A percentile compares a stretch with the other conserved stretches of the same genome.
These are phyloP conservation scores for Aspergillus sclerotialis DNA, from an alignment of 2,329 filamentous ascomycete genomes.

Conservation along the genomic window DNA sequence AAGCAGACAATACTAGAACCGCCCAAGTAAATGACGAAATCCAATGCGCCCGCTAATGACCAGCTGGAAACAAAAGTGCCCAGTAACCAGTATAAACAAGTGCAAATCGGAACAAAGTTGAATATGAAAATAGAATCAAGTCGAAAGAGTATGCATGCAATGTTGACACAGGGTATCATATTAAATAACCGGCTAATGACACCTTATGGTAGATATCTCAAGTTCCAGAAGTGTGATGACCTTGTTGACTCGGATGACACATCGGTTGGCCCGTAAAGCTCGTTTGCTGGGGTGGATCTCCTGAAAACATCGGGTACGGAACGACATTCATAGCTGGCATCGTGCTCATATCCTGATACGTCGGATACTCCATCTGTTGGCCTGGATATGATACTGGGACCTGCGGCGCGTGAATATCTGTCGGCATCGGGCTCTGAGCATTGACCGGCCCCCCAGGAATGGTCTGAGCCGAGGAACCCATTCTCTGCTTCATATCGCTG, in stretches of 20 bases:
- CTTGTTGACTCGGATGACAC: slow-evolving; percentile 21
- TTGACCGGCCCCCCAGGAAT: slow-evolving; percentile 14
- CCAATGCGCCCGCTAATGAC: slow-evolving; percentile 33
- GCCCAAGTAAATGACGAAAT: slow-evolving; percentile 17
- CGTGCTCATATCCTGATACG: slow-evolving; percentile 23
- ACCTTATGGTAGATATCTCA: slow-evolving; percentile 2
- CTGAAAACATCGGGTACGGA: slow-evolving; percentile 26
- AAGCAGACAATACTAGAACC: slow-evolving; percentile 15
- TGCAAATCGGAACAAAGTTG: slow-evolving; percentile 3
- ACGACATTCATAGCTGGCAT: slow-evolving; percentile 24
- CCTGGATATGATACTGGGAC: slow-evolving; percentile 24
- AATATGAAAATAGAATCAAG: slow-evolving; percentile 3
- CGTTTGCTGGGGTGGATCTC: slow-evolving; percentile 20
- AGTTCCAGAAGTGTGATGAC: slow-evolving; percentile 18
- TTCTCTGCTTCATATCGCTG: slow-evolving; percentile 28
- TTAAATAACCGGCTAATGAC: neutral
- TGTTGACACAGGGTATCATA: slow-evolving; percentile 8
- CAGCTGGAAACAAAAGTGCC: slow-evolving; percentile 24
- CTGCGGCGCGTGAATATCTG: slow-evolving; percentile 20
- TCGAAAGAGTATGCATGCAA: too few relatives aligned
- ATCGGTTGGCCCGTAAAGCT: slow-evolving; percentile 18
- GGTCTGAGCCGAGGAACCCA: slow-evolving; percentile 28
- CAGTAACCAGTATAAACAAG: slow-evolving; percentile 10
- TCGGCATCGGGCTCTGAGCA: slow-evolving; percentile 17
- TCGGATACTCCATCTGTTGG: slow-evolving; percentile 21